Evolutionary conservation across 805 yeast genomes (phyloP), one percentile per base, ranked within the genome.

Genomic region (Debaryomyces castellii): DNA sequence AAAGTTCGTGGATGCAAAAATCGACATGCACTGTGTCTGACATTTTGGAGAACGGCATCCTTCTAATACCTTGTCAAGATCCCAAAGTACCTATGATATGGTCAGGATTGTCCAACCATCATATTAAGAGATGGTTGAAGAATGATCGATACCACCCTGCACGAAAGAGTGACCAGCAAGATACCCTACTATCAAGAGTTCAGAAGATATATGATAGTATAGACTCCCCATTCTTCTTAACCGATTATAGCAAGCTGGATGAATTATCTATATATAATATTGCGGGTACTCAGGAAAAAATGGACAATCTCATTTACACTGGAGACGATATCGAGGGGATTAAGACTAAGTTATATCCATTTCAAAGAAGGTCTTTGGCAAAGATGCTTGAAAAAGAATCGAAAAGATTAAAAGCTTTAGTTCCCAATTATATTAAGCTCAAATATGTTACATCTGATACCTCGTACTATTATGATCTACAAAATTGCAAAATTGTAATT

Each of bases 321-420:
- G 46, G 56, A 49, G 5, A 50, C 51, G 4, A 37, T 18, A 24
- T 21, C 18, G 14, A 39, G 11, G 89, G 88, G 0, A 64, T 85
- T 41, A 70, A 63, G 37, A 74, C 85, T 16, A 46, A 52, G 0
- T 63, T 85, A 10, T 84, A 82, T 54, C 70, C 72, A 3, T 85
- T 82, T 53, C 90, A 85, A 57, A 58, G 73, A n/a, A 72, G 77
- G 41, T 82, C 89, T 0, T 69, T 84, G 5, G 71, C 77, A 2
- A 78, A 76, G 51, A 84, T 85, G 89, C 59, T 74, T 23, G 76
- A 73, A 42, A 74, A 69, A 51, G 90, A 85, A 54, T 50, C 73
- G 0, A 34, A 49, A 1, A 63, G 72, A 7, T 44, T 47, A n/a
- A 57, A 51, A 28, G 58, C 58, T 4, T 41, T 65, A 11, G 63